Percentiles rank a stretch among this genome's conserved stretches.
Conservation (phyloP, 441 rosid genomes). For the Breynia disticha region DNA sequence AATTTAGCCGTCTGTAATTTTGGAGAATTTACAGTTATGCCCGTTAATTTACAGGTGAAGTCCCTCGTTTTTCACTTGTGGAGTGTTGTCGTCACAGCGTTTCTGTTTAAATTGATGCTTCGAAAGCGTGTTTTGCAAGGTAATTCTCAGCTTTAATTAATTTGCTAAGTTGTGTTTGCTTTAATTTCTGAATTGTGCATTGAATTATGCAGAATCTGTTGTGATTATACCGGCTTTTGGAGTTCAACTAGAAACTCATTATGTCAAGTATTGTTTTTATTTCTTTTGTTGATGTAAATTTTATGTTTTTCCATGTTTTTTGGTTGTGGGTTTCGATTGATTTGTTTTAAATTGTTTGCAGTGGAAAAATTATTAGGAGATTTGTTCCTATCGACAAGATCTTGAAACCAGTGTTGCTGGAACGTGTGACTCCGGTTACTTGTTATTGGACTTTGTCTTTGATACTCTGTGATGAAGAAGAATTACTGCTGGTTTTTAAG, state of each 20-base stretch:
- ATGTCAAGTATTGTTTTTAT: conserved; percentile 43
- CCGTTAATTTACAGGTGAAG: conserved; percentile 35
- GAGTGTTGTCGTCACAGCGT: conserved; percentile 43
- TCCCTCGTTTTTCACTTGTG: conserved; percentile 30
- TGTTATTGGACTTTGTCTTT: conserved; percentile 84
- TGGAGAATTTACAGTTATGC: conserved; percentile 9
- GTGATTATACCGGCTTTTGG: conserved; percentile 72
- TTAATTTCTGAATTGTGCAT: conserved; percentile 2
- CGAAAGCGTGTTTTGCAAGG: conserved; percentile 65
- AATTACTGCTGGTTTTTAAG: conserved; percentile 60
- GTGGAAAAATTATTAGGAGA: conserved; percentile 49
- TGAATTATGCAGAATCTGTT: conserved; percentile 60
- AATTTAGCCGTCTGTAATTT: background rate
- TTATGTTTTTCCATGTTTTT: background rate
- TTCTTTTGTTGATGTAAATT: background rate
- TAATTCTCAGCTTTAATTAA: conserved; percentile 11
- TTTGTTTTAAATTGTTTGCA: conserved; percentile 15
- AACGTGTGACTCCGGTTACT: conserved; percentile 69
- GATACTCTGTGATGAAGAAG: conserved; percentile 52
- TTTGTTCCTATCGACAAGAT: conserved; percentile 64
- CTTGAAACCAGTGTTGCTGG: conserved; percentile 67
- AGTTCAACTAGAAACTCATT: conserved; percentile 81
- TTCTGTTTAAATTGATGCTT: conserved; percentile 30
- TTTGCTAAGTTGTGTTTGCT: background rate
- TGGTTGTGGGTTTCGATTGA: background rate